Evolutionary conservation across 2,329 filamentous ascomycete genomes (phyloP).

Genomic region (Thielaviopsis euricoi): DNA sequence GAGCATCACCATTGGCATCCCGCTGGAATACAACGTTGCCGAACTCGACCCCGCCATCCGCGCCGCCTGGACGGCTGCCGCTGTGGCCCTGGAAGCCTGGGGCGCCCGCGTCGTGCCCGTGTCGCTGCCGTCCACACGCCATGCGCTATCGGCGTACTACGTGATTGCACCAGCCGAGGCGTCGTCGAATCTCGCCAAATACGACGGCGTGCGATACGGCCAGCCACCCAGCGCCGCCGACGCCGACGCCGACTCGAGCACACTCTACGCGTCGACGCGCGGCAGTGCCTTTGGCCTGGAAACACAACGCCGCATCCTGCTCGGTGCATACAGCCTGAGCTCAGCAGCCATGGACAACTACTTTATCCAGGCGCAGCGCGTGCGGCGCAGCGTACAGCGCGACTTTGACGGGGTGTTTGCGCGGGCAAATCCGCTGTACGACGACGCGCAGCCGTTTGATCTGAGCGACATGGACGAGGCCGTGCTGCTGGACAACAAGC

Average conservation of each 20-base stretch:
- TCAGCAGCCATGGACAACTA: slow-evolving; percentile 90
- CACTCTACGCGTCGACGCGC: slow-evolving; percentile 62
- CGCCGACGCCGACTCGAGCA: slow-evolving; percentile 34
- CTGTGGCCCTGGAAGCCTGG: slow-evolving; percentile 40
- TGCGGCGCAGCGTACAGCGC: slow-evolving; percentile 64
- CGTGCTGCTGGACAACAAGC: slow-evolving; percentile 36
- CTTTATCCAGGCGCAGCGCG: slow-evolving; percentile 82
- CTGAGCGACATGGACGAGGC: slow-evolving; percentile 42
- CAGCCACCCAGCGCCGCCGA: slow-evolving; percentile 31
- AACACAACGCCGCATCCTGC: slow-evolving; percentile 69
- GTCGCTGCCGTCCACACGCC: slow-evolving; percentile 66
- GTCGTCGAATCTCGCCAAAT: slow-evolving; percentile 89
- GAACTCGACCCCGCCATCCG: slow-evolving; percentile 60
- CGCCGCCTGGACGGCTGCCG: slow-evolving; percentile 48
- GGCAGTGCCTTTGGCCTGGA: slow-evolving; percentile 65
- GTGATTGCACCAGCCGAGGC: slow-evolving; percentile 89
- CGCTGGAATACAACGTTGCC: slow-evolving; percentile 70
- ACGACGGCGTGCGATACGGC: slow-evolving; percentile 92
- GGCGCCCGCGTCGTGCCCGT: slow-evolving; percentile 61
- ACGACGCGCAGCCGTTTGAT: slow-evolving; percentile 34
- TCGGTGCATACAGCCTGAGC: slow-evolving; percentile 81
- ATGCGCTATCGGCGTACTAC: slow-evolving; percentile 86
- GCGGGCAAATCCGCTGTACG: slow-evolving; percentile 49
- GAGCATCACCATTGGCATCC: slow-evolving; percentile 36
- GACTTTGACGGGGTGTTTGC: slow-evolving; percentile 76